Percentiles rank a stretch among this genome's conserved stretches.
Conservation (phyloP, 2,329 filamentous ascomycete species). For the Penicillium griseofulvum region DNA sequence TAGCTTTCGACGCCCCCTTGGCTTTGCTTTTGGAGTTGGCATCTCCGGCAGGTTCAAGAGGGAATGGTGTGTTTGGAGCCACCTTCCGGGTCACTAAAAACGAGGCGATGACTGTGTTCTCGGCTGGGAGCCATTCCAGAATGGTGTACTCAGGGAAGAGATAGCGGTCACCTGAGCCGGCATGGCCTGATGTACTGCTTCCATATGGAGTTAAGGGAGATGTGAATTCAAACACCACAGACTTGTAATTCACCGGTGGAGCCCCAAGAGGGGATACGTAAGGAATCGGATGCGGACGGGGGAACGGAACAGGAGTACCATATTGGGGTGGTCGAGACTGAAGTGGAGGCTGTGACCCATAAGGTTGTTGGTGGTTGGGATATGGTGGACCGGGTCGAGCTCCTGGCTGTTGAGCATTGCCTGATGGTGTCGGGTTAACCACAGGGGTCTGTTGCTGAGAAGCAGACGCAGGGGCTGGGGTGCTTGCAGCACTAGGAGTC, state of each 20-base stretch:
- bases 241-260: slow-evolving; percentile 43
- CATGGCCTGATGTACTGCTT: slow-evolving; percentile 41
- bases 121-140: slow-evolving; percentile 47
- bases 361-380: slow-evolving; percentile 32
- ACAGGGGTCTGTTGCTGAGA: slow-evolving; percentile 25
- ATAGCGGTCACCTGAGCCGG: slow-evolving; percentile 48
- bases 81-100: slow-evolving; percentile 48
- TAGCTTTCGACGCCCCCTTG: slow-evolving; percentile 36
- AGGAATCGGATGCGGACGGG: slow-evolving; percentile 18
- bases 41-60: slow-evolving; percentile 35
- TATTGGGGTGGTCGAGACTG: slow-evolving; percentile 39
- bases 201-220: slow-evolving; percentile 43
- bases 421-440: slow-evolving; percentile 23
- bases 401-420: slow-evolving; percentile 19
- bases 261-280: slow-evolving; percentile 33
- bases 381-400: slow-evolving; percentile 30
- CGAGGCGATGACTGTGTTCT: slow-evolving; percentile 47
- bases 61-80: slow-evolving; percentile 38
- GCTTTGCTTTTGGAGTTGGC: slow-evolving; percentile 31
- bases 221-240: slow-evolving; percentile 50
- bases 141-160: slow-evolving; percentile 51
- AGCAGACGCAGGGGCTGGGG: slow-evolving; percentile 10
- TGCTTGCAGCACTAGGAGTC: slow-evolving; percentile 5
- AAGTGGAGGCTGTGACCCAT: slow-evolving; percentile 33
- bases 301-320: slow-evolving; percentile 23